Evolutionary conservation across 169 alveolate genomes (phyloP), one percentile per base, ranked within the genome.

Genomic region (Plasmodium fragile): DNA sequence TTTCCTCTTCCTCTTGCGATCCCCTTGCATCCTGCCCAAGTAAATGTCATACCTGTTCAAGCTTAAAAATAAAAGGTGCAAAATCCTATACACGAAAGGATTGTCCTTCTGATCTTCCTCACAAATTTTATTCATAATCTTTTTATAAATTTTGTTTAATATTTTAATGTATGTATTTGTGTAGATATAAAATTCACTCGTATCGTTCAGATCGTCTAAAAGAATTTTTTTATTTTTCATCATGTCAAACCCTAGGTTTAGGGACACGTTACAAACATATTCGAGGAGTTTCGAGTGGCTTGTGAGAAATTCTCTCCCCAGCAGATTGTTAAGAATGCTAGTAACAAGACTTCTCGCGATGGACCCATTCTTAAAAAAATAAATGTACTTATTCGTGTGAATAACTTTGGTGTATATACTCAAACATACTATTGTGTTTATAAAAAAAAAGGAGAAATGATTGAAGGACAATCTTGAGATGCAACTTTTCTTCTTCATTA

Each of bases 401-500:
- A 89, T 80, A 4, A 79, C 90, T 52, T 79, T 89, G 72, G 94
- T 89, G 32, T 89, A 89, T 79, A 89, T 89, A 45, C 94, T 89
- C 41, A 89, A 69, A 53, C 94, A 89, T 1, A 89, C 90, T n/a
- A 89, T 89, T 4, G 82, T 69, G 22, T 89, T 89, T 65, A 80
- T 79, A 72, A 89, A 89, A 30, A 89, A 89, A 72, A 89, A 89
- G 10, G 89, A 89, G 49, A 89, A 89, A 41, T 89, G 90, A 34
- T 89, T 85, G 41, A 43, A 89, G 10, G 94, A 89, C 1, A 89
- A 70, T 69, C 82, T 77, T 7, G 89, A 71, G 18, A 89, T 65
- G 22, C 91, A 79, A 53, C 94, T 89, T 45, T 89, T 89, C 43
- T 89, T 89, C 71, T 89, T 89, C 94, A 89, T 80, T 43, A 89